Conservation (phyloP, 75 land plant species). For the Selaginella tamariscina region DNA sequence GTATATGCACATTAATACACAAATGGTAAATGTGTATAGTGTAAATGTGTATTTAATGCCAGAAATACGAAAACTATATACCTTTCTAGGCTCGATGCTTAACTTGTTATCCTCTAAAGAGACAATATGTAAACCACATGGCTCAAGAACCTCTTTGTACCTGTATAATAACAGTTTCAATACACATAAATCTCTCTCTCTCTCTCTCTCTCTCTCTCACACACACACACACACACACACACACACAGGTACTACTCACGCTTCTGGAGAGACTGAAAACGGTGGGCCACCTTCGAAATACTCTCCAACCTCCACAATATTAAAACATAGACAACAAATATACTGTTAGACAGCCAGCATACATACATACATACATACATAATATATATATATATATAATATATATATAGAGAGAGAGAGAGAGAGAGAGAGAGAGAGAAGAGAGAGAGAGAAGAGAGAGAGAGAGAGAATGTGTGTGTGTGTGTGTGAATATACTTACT, state of each 20-base stretch:
- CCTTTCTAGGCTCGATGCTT: slow-evolving; percentile 51
- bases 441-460: neutral
- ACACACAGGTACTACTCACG: slow-evolving; percentile 27
- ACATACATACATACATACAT: neutral
- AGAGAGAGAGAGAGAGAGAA: too few species aligned
- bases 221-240: neutral
- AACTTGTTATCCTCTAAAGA: slow-evolving; percentile 44
- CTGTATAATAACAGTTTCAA: slow-evolving; percentile 27
- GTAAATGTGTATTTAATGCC: too few species aligned
- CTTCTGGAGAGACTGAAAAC: slow-evolving; percentile 39
- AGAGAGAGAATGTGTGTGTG: too few species aligned
- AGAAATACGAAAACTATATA: too few species aligned
- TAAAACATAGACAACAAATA: slow-evolving; percentile 1
- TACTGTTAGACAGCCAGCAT: neutral
- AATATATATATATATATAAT: too few species aligned
- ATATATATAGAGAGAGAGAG: too few species aligned
- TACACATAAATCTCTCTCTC: too few species aligned
- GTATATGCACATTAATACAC: too few species aligned
- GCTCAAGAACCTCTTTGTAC: slow-evolving; percentile 53
- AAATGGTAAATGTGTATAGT: too few species aligned
- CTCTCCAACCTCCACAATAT: slow-evolving; percentile 32
- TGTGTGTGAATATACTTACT: slow-evolving; percentile 26
- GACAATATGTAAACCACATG: slow-evolving; percentile 44
- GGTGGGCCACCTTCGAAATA: slow-evolving; percentile 80
- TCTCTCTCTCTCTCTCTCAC: too few species aligned